Base-by-base conservation (phyloP, 2,329 filamentous ascomycete genomes). In the Fusarium sp. region DNA sequence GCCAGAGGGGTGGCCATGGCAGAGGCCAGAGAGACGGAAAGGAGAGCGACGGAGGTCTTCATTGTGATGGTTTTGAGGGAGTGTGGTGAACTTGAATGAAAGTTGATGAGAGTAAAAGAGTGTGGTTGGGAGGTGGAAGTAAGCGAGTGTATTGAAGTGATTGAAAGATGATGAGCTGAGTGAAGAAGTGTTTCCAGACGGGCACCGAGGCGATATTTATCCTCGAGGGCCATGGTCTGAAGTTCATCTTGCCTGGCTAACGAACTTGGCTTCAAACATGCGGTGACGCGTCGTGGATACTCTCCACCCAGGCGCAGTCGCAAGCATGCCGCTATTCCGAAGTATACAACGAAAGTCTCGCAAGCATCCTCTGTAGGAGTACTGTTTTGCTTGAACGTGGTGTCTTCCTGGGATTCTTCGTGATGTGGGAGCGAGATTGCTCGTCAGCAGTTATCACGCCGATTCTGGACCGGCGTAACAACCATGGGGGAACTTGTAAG, bases 21-120 rank as follows among this genome's bases (percentile, higher is more conserved):
- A 35, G 54, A 58, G 35, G 54, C 54, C 54, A 58, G 20, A 16
- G 54, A 58, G 27, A 39, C 33, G 18, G 54, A 58, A 27, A 58
- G 54, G 54, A 58, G 54, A 58, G 35, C 54, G 22, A 58, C 20
- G 35, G 22, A 39, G 35, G 54, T 58, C 54, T 58, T 58, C 54
- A 58, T 58, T 18, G 54, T 58, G 54, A 58, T 58, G 35, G 14
- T 39, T 39, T 27, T 58, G 54, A 37, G 20, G 10, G 22, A 58
- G 24, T 39, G 54, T 27, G 35, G 22, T 35, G 20, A 41, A 58
- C 22, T n/a, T 39, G 33, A 58, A 41, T 9, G 22, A 58, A 58
- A 20, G 54, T 58, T 35, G 54, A 27, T 41, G 18, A 27, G 48
- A 52, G 48, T 52, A 52, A 52, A 52, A 31, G 48, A 52, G 24